These are phyloP conservation scores for Acorus calamus DNA, from an alignment of 106 monocot species.

Conservation along the genomic window DNA sequence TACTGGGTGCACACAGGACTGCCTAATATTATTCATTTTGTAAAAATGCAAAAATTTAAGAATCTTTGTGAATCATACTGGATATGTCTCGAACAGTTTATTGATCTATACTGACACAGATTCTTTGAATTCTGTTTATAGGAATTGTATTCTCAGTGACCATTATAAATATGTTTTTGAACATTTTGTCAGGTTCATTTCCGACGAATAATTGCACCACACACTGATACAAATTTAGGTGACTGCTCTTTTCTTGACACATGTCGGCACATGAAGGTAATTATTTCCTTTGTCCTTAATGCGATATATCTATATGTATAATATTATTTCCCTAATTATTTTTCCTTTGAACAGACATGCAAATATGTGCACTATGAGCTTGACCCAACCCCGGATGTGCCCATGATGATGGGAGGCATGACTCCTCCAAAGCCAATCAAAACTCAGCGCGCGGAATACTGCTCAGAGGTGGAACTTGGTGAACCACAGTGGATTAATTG, in stretches of 20 bases:
- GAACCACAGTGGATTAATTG: slow-evolving; percentile 97
- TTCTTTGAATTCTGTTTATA: no score
- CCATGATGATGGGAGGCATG: slow-evolving; percentile 54
- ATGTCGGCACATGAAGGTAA: slow-evolving; percentile 96
- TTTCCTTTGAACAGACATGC: slow-evolving; percentile 57
- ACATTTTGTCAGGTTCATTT: slow-evolving; percentile 69
- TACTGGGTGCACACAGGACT: no score
- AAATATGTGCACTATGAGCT: slow-evolving; percentile 99
- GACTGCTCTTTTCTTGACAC: slow-evolving; percentile 99
- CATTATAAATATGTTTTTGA: no score
- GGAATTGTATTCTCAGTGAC: no score
- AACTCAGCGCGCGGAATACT: slow-evolving; percentile 76
- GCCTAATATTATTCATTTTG: no score
- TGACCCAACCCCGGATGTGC: slow-evolving; percentile 78
- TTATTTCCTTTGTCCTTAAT: neutral
- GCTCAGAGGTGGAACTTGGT: slow-evolving; percentile 96
- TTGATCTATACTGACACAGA: no score
- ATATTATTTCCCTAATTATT: slow-evolving; percentile 3
- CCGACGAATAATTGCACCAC: slow-evolving; percentile 91
- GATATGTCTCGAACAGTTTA: no score
- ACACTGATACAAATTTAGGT: slow-evolving; percentile 92
- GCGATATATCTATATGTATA: neutral
- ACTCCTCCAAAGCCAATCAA: slow-evolving; percentile 67
- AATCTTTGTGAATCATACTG: no score
- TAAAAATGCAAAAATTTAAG: no score